A percentile compares a stretch with the other conserved stretches of the same genome.
phyloP scores from a whole-genome alignment of 1,139 yeast genomes.

The Yamadazyma blattariae region DNA sequence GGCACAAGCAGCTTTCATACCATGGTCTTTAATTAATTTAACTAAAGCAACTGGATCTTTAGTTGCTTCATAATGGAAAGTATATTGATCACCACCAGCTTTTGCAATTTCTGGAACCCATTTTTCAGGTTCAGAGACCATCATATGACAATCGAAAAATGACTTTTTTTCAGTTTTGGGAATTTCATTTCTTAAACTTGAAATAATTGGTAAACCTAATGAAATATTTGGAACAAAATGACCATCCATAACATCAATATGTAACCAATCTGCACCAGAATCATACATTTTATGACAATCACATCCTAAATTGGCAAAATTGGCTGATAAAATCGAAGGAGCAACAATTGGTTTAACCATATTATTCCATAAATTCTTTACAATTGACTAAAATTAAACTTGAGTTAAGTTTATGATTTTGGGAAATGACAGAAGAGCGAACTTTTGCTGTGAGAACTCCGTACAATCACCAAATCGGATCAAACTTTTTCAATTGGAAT shows the following conservation, averaged over 20 bases:
- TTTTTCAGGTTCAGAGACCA: slow-evolving; percentile 92
- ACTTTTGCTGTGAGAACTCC: no score
- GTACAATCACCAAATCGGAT: no score
- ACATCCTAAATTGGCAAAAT: slow-evolving; percentile 84
- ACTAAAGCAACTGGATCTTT: slow-evolving; percentile 74
- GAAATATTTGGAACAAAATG: slow-evolving; percentile 97
- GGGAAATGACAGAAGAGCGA: no score
- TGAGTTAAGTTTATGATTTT: no score
- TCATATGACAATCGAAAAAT: slow-evolving; percentile 98
- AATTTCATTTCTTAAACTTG: slow-evolving; percentile 71
- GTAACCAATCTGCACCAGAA: slow-evolving; percentile 90
- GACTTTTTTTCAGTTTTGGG: slow-evolving; percentile 55
- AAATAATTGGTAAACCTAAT: slow-evolving; percentile 86
- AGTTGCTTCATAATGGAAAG: slow-evolving; percentile 95
- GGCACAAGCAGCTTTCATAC: slow-evolving; percentile 95
- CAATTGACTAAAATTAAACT: no score
- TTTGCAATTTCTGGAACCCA: slow-evolving; percentile 94
- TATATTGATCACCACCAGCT: slow-evolving; percentile 95
- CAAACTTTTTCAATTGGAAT: no score
- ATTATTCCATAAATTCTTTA: neutral
- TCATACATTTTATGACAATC: slow-evolving; percentile 81
- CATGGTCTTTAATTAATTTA: slow-evolving; percentile 67
- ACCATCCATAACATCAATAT: slow-evolving; percentile 98
- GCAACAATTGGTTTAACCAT: slow-evolving; percentile 87
- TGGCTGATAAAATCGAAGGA: slow-evolving; percentile 96